A percentile compares a stretch with the other conserved stretches of the same genome.
phyloP scores from a whole-genome alignment of 106 monocot genomes.

The Acorus calamus region DNA sequence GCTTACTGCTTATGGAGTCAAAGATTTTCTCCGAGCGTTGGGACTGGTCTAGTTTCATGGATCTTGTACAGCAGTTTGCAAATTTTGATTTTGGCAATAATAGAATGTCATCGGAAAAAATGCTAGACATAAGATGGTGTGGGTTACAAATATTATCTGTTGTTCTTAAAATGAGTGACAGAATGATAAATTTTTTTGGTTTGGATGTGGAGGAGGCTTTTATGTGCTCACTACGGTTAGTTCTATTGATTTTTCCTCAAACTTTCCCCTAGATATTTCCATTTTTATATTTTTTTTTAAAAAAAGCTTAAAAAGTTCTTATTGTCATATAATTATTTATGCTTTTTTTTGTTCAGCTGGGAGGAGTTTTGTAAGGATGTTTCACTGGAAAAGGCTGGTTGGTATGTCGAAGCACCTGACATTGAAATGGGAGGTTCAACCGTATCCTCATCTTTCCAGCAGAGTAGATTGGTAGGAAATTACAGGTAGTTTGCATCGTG shows the following conservation, averaged over 20 bases:
- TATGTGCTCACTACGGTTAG: conserved; percentile 58
- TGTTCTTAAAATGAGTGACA: conserved; percentile 56
- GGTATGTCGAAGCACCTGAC: conserved; percentile 41
- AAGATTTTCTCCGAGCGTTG: conserved; percentile 63
- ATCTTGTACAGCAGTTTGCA: conserved; percentile 29
- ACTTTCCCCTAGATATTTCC: neutral
- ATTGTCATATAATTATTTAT: neutral
- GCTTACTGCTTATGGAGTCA: conserved; percentile 48
- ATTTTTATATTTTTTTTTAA: neutral
- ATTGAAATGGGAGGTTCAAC: conserved; percentile 3
- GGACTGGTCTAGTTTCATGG: conserved; percentile 78
- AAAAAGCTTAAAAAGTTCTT: neutral
- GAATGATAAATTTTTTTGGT: conserved; percentile 34
- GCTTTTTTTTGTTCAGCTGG: conserved; percentile 35
- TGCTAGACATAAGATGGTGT: conserved; percentile 74
- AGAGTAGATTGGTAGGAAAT: no score
- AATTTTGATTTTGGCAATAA: conserved; percentile 10
- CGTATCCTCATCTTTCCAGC: neutral
- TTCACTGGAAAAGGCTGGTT: conserved; percentile 69
- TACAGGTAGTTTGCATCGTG: no score
- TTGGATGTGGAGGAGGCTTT: conserved; percentile 41
- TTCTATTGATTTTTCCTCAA: conserved; percentile 2
- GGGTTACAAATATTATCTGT: conserved; percentile 47
- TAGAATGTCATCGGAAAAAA: conserved; percentile 5
- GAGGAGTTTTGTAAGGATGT: conserved; percentile 81